These are phyloP conservation scores for Globisporangium spiculum DNA, from an alignment of 352 stramenopile species.

Conservation along the genomic window DNA sequence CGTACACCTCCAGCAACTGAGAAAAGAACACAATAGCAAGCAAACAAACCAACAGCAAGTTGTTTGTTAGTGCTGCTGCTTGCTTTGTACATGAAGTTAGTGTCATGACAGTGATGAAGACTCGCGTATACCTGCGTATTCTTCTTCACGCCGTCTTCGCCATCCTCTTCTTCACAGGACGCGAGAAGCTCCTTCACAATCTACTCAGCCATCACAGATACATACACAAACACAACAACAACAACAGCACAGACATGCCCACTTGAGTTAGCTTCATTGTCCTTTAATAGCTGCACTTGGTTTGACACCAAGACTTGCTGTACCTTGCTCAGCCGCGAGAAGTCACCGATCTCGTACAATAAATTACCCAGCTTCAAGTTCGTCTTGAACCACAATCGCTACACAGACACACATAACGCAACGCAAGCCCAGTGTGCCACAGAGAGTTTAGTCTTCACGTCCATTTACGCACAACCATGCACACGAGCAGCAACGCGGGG, in stretches of 20 bases:
- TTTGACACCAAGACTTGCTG: not conserved
- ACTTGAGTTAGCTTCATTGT: not conserved
- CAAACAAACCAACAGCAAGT: not conserved
- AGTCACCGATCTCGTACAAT: constrained; percentile 84
- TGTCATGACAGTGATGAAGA: not conserved
- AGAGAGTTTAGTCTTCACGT: not conserved
- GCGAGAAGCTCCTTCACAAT: constrained; percentile 85
- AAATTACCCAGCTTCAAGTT: constrained; percentile 95
- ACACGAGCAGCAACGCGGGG: not conserved
- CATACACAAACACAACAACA: not conserved
- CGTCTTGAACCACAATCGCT: constrained; percentile 95
- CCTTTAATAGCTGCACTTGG: not conserved
- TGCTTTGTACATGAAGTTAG: not conserved
- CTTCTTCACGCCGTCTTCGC: constrained; percentile 83
- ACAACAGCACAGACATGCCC: not conserved
- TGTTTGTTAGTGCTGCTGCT: not conserved
- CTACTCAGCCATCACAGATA: constrained; percentile 19
- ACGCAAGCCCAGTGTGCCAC: not conserved
- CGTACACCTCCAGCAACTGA: constrained; percentile 92
- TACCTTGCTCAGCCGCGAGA: constrained; percentile 66
- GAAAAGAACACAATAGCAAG: constrained; percentile 19
- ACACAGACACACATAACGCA: not conserved
- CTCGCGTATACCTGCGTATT: constrained; percentile 51
- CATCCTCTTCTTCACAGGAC: constrained; percentile 83
- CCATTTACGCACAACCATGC: not conserved